Conservation (phyloP, 2,329 filamentous ascomycete genomes). For the Botrytis galanthina region DNA sequence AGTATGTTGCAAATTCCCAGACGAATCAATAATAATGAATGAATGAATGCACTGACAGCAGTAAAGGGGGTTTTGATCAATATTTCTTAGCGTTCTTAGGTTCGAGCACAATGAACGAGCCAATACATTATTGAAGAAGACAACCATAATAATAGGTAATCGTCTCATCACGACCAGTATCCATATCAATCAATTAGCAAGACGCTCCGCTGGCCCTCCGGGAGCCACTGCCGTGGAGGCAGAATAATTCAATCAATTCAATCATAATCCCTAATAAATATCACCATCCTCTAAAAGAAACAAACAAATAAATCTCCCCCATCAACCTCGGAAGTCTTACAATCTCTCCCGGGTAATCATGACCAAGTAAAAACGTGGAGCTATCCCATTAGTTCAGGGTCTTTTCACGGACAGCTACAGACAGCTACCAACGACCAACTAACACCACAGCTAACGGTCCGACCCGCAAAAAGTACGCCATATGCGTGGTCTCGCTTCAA, state of each 20-base stretch:
- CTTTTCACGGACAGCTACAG: not conserved
- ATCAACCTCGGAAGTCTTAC: not conserved
- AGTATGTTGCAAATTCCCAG: not conserved
- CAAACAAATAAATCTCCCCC: not conserved
- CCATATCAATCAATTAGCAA: not conserved
- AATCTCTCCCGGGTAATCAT: not conserved
- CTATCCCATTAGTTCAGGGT: conserved; percentile 1
- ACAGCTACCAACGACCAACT: not conserved
- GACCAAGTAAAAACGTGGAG: conserved; percentile 1
- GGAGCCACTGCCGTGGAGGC: conserved; percentile 2
- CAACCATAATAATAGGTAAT: not conserved
- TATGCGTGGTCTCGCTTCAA: not conserved
- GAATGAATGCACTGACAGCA: not conserved
- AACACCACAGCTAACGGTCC: not conserved
- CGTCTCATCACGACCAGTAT: no score
- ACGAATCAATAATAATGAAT: not conserved
- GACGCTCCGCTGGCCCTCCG: not conserved
- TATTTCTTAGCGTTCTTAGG: not conserved
- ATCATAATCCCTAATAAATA: not conserved
- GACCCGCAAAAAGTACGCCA: conserved; percentile 1
- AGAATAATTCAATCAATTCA: not conserved
- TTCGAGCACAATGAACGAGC: not conserved
- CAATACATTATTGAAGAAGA: not conserved
- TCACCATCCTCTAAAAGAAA: not conserved
- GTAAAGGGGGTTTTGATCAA: not conserved